Base-by-base conservation (phyloP, 2,329 filamentous ascomycete genomes). In the Sporothrix brunneoviolacea region DNA sequence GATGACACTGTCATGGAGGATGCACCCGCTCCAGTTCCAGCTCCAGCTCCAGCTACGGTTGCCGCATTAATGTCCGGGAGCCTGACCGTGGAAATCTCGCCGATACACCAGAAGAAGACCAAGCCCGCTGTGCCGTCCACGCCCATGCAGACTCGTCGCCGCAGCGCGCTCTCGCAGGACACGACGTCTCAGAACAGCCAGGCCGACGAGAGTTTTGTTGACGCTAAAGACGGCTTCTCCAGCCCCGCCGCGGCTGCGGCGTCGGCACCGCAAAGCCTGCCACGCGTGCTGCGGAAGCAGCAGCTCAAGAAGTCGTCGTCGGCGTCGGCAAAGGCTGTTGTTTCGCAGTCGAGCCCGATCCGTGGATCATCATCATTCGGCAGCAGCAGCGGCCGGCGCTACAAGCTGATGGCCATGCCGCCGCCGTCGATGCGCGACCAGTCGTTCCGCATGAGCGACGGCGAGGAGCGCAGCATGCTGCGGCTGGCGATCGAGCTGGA, bases 401-500 rank as follows among this genome's bases (percentile, higher is more conserved):
- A 37, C 38, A 50, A 46, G 40, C 24, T 48, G 33, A 53, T 50
- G 44, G 45, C 44, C 4, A 46, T 43, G 37, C 50, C 50, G 12
- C 36, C 39, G 15, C 24, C 52, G 19, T 46, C 52, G 15, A 42
- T 45, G 38, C 41, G 28, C 10, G 58, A 56, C 7, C 53, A 55
- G 16, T 73, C 71, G 1, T 71, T 71, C 55, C 64, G 64, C 12
- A 57, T 70, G 46, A 72, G 68, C 50, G 70, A 73, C 36, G 68
- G 62, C 7, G 74, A 74, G 41, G 74, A 78, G 52, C 67, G 64
- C 30, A 73, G 72, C 56, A 68, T 77, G 59, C 62, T 74, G 43
- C 67, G 70, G 45, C 64, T 79, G 6, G 69, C 73, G 3, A 68
- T 72, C n/a, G 74, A 77, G 55, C 61, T 78, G 8, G 75, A 77